Base-by-base conservation (phyloP, 2,329 filamentous ascomycete species). In the Alternaria arborescens region DNA sequence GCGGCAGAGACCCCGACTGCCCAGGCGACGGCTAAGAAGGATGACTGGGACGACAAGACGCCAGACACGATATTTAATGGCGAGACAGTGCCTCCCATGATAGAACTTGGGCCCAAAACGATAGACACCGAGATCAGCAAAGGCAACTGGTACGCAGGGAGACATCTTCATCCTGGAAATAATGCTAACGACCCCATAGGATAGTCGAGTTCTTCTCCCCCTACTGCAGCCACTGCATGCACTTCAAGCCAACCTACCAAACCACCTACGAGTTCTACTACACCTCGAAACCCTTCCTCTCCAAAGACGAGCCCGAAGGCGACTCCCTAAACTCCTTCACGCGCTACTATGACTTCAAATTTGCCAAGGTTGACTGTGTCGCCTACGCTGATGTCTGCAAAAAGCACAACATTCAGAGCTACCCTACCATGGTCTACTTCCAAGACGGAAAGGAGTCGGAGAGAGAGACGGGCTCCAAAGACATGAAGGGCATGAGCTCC, bases 231-330 rank as follows among this genome's bases (percentile, higher is more conserved):
- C 93, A 97, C 79, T 97, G 94, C 82, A 85, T 86, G 76, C 83
- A 86, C 51, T 91, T 93, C 73, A 93, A 92, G 53, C 95, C 95
- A 8, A 89, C 88, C 52, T 97, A 88, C 84, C 93, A 98, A 80
- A 97, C 94, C 5, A 80, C 94, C 14, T 97, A 98, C 84, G 95
- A 99, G 81, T 97, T 89, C 79, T 99, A 97, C 82, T 89, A 92
- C 82, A 97, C 94, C 38, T 95, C 92, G 38, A 89, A 93, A 71
- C 90, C 91, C 16, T 81, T 89, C 26, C 56, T 62, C 10, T 79
- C 82, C 52, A 80, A 83, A 50, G 79, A 84, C 22, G 79, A 82
- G 10, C 82, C 81, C 44, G 74, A 78, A 28, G 80, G 77, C 70
- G 83, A 81, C 71, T 82, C 84, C 1, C 76, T 88, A 42, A 89